These are phyloP conservation scores for Teratosphaeria zuluensis DNA, from an alignment of 2,329 filamentous ascomycete genomes.

Conservation along the genomic window DNA sequence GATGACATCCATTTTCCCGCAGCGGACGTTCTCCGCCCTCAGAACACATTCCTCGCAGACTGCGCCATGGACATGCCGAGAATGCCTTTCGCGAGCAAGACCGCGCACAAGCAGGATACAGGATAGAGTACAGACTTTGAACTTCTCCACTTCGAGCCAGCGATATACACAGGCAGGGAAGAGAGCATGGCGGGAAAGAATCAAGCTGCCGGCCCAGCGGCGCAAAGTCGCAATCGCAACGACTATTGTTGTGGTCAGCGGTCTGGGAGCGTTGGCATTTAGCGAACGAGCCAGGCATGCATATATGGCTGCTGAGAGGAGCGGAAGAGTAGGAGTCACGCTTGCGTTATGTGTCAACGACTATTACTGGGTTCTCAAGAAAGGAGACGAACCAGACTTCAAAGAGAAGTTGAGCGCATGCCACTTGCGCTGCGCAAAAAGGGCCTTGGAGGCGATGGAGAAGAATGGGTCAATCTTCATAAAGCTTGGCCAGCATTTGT, in stretches of 20 bases:
- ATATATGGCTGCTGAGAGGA: constrained; percentile 66
- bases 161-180: constrained; percentile 15
- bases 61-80: constrained; percentile 5
- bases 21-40: neutral
- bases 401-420: constrained; percentile 66
- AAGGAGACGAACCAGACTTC: constrained; percentile 54
- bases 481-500: constrained; percentile 92
- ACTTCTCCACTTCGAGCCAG: constrained; percentile 10
- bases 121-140: neutral
- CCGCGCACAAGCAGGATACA: neutral
- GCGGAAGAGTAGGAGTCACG: constrained; percentile 65
- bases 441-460: constrained; percentile 79
- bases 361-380: constrained; percentile 77
- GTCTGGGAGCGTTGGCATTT: constrained; percentile 38
- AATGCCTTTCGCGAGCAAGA: constrained; percentile 5
- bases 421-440: constrained; percentile 83
- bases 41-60: neutral
- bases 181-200: constrained; percentile 20
- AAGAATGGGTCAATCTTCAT: constrained; percentile 98
- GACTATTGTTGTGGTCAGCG: constrained; percentile 21
- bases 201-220: constrained; percentile 11
- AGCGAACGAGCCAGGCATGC: constrained; percentile 63
- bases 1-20: neutral
- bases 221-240: constrained; percentile 22
- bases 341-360: constrained; percentile 71